Evolutionary conservation across 805 yeast species (phyloP), one percentile per base, ranked within the genome.

Genomic region (Nematodospora valgi): DNA sequence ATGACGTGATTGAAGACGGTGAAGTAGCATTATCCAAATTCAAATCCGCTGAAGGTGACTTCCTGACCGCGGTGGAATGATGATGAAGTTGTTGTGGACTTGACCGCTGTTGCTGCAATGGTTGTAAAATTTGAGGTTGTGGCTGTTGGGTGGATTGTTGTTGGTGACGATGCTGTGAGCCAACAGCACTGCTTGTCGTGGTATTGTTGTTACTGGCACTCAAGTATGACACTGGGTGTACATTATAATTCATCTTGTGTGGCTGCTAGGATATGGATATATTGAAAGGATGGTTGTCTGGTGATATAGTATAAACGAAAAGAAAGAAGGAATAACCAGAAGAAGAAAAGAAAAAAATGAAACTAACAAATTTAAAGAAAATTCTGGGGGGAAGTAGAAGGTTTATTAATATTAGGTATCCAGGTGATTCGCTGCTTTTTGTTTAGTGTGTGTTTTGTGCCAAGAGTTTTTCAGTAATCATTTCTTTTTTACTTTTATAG

Each of bases 221-320:
- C 28, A 67, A 56, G 40, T 67, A 67, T 19, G 70, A 54, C 20
- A 67, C 59, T n/a, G 73, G 73, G 44, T 67, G 73, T 11, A 32
- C 35, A 45, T 65, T 67, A 46, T 63, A 67, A 41, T 64, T 64
- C 64, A 64, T 60, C 13, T 23, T 43, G 30, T 7, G 17, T 16
- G 16, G 6, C 4, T 24, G 17, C 9, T 8, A 27, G 15, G 8
- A n/a, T n/a, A n/a, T n/a, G n/a, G n/a, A n/a, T n/a, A 11, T 11
- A 12, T 22, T 22, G 24, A 11, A 11, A 11, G 11, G 24, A 12
- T 22, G 24, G 24, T 22, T 22, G 24, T 12, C 11, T 11, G 24
- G 24, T 11, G 12, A 9, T 27, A 20, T 30, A 5, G 33, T 27
- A 19, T n/a, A 27, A 27, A 14, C 6, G 15, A 27, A 28, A 20